Evolutionary conservation across 805 yeast genomes (phyloP), one percentile per base, ranked within the genome.

Genomic region (Nakazawaea ishiwadae): DNA sequence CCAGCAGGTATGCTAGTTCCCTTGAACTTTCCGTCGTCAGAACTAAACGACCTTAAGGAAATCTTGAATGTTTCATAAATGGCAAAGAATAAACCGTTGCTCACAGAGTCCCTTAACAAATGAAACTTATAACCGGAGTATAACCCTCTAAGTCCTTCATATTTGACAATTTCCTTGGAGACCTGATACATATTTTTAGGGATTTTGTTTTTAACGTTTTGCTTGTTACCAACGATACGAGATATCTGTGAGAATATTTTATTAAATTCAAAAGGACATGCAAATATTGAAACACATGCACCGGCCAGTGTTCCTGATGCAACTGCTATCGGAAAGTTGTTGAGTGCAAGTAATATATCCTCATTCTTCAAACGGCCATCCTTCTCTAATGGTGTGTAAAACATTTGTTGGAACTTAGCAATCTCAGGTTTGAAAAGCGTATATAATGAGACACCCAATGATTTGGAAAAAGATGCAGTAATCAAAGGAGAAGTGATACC

Each of bases 241-340:
- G 70, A 80, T 29, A 87, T 74, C 58, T 87, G 96, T 28, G 91
- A 83, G 47, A 82, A 85, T 7, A 86, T 69, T 58, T 87, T 88
- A 36, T 91, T 79, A 60, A 85, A 76, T 58, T 87, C 96, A 56
- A 87, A 87, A 1, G 96, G 96, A 50, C 91, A 83, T 3, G 89
- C 84, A 57, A 80, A 76, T 5, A 71, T 27, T 3, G 87, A 71
- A 11, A 84, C 78, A 2, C 69, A 60, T 5, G 75, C 75, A 4
- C 96, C 96, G 0, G 93, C 77, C 0, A 76, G 47, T 4, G 73
- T 62, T 4, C 96, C 96, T 0, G 90, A 68, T 1, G 66, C 32
- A 40, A 78, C 68, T 44, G 66, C 51, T 46, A 70, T 48, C 50
- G 85, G 70, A 42, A 75, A 51, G 57, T 66, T 71, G 35, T 65